phyloP scores from a whole-genome alignment of 1,284 basidiomycete species.

The Crocinoboletus sp. region DNA sequence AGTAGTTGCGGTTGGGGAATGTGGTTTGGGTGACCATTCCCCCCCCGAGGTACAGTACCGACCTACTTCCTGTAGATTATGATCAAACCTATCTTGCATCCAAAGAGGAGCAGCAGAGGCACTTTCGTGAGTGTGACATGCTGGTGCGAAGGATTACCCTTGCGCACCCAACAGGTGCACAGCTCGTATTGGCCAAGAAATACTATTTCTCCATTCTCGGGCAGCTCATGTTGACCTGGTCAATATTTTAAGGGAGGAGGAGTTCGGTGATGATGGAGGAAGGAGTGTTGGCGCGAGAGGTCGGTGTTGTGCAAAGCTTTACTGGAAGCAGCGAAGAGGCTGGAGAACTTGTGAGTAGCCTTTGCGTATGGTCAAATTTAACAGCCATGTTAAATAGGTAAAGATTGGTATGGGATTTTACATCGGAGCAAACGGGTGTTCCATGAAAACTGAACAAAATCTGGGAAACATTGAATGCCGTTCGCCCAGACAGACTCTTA shows the following conservation, averaged over 20 bases:
- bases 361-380: background rate
- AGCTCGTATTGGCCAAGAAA: constrained; percentile 69
- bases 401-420: constrained; percentile 67
- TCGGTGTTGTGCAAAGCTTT: constrained; percentile 87
- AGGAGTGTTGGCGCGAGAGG: constrained; percentile 51
- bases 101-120: constrained; percentile 57
- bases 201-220: constrained; percentile 84
- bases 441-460: constrained; percentile 76
- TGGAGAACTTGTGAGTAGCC: constrained; percentile 56
- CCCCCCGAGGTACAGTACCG: background rate
- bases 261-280: constrained; percentile 58
- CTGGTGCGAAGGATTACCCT: background rate
- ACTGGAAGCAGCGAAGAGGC: constrained; percentile 71
- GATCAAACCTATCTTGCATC: constrained; percentile 75
- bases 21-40: constrained; percentile 65
- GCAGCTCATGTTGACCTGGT: constrained; percentile 74
- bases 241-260: constrained; percentile 60
- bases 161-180: too few relatives aligned
- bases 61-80: constrained; percentile 55
- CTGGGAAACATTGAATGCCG: constrained; percentile 54
- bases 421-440: constrained; percentile 75
- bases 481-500: constrained; percentile 65
- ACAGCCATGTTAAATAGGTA: background rate
- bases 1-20: constrained; percentile 81
- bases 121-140: constrained; percentile 52